These are phyloP conservation scores for Russula dissimulans DNA, from an alignment of 768 basidiomycete genomes.

Conservation along the genomic window DNA sequence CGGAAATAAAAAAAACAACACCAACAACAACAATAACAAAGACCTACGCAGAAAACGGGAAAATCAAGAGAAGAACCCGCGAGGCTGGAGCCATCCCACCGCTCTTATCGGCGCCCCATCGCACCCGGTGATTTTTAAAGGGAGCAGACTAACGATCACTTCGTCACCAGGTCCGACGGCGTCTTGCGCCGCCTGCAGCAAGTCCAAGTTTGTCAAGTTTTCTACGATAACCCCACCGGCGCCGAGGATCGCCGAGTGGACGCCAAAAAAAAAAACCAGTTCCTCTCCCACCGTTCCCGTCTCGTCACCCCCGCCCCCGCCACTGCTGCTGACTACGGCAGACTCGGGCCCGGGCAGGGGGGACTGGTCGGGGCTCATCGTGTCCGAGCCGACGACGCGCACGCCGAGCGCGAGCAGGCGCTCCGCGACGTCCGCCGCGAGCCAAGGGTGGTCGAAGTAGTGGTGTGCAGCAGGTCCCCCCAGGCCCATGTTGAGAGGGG, in stretches of 20 bases:
- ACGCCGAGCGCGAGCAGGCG: slow-evolving; percentile 21
- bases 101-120: slow-evolving; percentile 26
- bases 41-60: background rate
- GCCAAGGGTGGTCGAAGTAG: slow-evolving; percentile 26
- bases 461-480: background rate
- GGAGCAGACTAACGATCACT: slow-evolving; percentile 21
- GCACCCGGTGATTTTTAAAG: slow-evolving; percentile 21
- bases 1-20: background rate
- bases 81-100: slow-evolving; percentile 19
- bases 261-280: slow-evolving; percentile 13
- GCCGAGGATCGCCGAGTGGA: slow-evolving; percentile 22
- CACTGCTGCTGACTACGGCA: background rate
- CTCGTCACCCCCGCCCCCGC: background rate
- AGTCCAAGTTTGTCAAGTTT: slow-evolving; percentile 24
- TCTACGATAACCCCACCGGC: slow-evolving; percentile 23
- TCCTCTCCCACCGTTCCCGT: background rate
- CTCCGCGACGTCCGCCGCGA: slow-evolving; percentile 22
- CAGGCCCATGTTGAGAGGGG: background rate
- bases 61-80: background rate
- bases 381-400: slow-evolving; percentile 23
- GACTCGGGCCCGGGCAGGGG: background rate
- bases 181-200: slow-evolving; percentile 8
- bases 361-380: slow-evolving; percentile 24
- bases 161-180: background rate
- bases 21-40: no score